Percentiles rank a stretch among this genome's conserved stretches.
Conservation (phyloP, 495 filamentous ascomycete species). For the Podospora pseudoanserina region DNA sequence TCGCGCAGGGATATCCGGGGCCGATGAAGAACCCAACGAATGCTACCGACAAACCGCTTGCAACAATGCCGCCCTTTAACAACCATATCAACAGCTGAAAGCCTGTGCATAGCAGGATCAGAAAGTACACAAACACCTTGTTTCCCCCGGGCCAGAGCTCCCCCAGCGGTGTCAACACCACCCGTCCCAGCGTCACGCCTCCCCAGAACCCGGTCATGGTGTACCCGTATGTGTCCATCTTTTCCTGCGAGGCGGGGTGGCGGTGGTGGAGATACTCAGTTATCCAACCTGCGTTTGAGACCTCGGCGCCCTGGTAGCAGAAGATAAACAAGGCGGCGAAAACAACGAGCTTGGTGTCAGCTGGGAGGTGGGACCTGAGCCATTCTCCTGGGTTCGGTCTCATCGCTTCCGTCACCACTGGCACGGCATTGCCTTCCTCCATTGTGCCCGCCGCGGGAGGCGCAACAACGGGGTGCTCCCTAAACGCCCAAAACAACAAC, state of each 20-base stretch:
- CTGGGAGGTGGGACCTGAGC: conserved; percentile 6
- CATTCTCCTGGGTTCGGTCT: background rate
- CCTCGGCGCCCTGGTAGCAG: conserved; percentile 76
- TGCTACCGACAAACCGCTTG: conserved; percentile 65
- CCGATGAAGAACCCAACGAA: conserved; percentile 76
- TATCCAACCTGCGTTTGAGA: conserved; percentile 76
- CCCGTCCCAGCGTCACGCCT: conserved; percentile 71
- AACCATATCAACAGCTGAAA: conserved; percentile 75
- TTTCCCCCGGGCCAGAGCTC: conserved; percentile 59
- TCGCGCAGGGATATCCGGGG: conserved; percentile 70
- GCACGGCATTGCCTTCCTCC: conserved; percentile 23
- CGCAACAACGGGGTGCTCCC: conserved; percentile 35
- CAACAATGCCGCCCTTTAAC: conserved; percentile 61
- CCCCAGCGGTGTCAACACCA: conserved; percentile 61
- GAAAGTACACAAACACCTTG: conserved; percentile 58
- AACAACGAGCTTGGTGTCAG: conserved; percentile 57
- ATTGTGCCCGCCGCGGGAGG: background rate
- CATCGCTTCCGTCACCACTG: background rate
- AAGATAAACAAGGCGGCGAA: conserved; percentile 76
- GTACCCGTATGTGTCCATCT: conserved; percentile 62
- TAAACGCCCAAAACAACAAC: conserved; percentile 57
- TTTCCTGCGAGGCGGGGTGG: conserved; percentile 58
- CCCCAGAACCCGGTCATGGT: conserved; percentile 83
- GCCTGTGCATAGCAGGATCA: conserved; percentile 55
- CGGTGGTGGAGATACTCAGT: conserved; percentile 68